Percentiles rank a stretch among this genome's conserved stretches.
These are phyloP conservation scores for Leucoagaricus sp. DNA, from an alignment of 1,284 basidiomycete genomes.

Conservation along the genomic window DNA sequence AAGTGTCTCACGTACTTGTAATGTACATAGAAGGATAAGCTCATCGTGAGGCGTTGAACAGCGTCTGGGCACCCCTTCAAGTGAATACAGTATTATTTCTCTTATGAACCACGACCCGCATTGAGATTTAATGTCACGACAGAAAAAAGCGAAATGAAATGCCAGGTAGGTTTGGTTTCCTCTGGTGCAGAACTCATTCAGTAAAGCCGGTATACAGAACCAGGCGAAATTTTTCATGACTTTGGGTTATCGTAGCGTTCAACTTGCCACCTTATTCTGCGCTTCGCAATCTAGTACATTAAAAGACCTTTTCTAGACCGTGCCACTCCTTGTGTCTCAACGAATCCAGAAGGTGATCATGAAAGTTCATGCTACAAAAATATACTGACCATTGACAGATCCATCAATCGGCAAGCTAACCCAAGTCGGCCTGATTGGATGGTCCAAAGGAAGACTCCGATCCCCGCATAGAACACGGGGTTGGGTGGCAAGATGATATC, in stretches of 20 bases:
- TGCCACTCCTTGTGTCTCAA: constrained; percentile 2
- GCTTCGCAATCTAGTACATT: not conserved
- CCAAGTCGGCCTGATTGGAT: not conserved
- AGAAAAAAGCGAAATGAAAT: not conserved
- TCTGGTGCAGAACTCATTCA: not conserved
- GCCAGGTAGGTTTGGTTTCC: not conserved
- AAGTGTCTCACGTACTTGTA: not conserved
- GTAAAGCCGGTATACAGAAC: not conserved
- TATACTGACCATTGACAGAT: not conserved
- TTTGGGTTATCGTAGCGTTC: not conserved
- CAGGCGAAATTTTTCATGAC: not conserved
- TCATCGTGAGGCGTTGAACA: not conserved
- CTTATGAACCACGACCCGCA: not conserved
- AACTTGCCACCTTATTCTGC: not conserved
- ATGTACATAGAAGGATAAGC: not conserved
- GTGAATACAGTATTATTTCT: not conserved
- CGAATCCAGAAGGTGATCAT: constrained; percentile 9
- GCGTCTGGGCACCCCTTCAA: not conserved
- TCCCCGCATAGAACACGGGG: constrained; percentile 3
- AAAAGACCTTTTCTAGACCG: not conserved
- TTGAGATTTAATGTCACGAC: too few relatives aligned
- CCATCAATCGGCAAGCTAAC: constrained; percentile 4
- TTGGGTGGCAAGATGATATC: constrained; percentile 11
- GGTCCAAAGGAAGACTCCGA: not conserved
- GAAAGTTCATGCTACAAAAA: constrained; percentile 7